Conservation (phyloP, 2,329 filamentous ascomycete species). For the Truncatella angustata region DNA sequence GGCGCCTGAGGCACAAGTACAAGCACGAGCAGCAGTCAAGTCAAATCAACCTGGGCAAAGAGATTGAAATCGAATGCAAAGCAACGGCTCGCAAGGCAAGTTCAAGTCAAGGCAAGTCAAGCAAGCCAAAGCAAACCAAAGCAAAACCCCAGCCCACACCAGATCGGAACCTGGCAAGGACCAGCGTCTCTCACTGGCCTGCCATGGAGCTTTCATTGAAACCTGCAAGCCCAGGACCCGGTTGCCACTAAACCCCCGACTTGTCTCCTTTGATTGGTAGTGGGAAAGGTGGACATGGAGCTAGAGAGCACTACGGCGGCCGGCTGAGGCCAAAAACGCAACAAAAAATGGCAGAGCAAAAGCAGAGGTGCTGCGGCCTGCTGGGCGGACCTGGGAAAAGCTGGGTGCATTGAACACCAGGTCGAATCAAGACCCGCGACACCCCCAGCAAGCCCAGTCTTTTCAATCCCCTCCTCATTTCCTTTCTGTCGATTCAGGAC, state of each 20-base stretch:
- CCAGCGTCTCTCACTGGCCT: not conserved
- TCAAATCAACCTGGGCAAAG: no score
- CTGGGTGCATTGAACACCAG: not conserved
- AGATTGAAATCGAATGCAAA: no score
- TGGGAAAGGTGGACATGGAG: not conserved
- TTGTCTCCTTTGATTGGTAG: conserved; percentile 6
- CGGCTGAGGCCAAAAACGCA: not conserved
- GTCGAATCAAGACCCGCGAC: conserved; percentile 2
- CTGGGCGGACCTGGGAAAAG: not conserved
- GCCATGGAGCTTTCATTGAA: not conserved
- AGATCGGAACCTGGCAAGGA: not conserved
- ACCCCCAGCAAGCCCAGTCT: conserved; percentile 2
- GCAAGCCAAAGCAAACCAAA: not conserved
- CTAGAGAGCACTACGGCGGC: conserved; percentile 1
- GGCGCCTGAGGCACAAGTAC: no score
- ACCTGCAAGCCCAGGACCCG: conserved; percentile 3
- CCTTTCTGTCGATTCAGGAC: conserved; percentile 1
- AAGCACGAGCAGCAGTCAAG: no score
- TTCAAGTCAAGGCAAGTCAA: not conserved
- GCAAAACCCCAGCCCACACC: not conserved
- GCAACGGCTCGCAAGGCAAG: not conserved
- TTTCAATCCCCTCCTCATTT: conserved; percentile 6
- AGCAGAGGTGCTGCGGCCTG: not conserved
- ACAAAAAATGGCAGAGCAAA: not conserved
- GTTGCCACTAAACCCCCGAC: not conserved